These are phyloP conservation scores for Hyphopichia buzzinii DNA, from an alignment of 1,139 yeast species.

Conservation along the genomic window DNA sequence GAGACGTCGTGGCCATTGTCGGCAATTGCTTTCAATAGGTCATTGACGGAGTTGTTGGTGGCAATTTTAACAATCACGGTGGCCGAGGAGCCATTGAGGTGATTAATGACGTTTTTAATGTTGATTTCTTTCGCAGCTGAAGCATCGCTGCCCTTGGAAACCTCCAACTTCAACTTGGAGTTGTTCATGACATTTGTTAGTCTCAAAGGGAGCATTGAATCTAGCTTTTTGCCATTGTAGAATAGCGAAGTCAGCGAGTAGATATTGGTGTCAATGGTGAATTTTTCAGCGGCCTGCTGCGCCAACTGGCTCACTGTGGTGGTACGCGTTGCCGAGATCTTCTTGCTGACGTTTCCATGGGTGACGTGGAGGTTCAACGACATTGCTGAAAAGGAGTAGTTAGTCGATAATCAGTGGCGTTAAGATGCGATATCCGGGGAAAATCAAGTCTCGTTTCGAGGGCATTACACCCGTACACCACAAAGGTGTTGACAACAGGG, in stretches of 20 bases:
- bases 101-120: slow-evolving; percentile 1
- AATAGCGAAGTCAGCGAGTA: slow-evolving; percentile 3
- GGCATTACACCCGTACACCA: too few species aligned
- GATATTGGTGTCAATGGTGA: slow-evolving; percentile 26
- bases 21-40: neutral
- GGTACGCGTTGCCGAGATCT: slow-evolving; percentile 20
- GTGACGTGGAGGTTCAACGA: slow-evolving; percentile 23
- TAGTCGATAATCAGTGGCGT: too few species aligned
- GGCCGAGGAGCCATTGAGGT: neutral
- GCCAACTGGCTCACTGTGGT: slow-evolving; percentile 31
- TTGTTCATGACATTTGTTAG: slow-evolving; percentile 33
- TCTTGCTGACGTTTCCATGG: slow-evolving; percentile 21
- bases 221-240: slow-evolving; percentile 31
- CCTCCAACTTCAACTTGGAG: slow-evolving; percentile 24
- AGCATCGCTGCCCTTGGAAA: slow-evolving; percentile 3
- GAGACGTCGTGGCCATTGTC: neutral
- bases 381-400: slow-evolving; percentile 12
- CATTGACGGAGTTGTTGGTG: neutral
- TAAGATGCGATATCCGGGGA: too few species aligned
- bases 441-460: too few species aligned
- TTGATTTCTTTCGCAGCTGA: neutral
- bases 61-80: neutral
- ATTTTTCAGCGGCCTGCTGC: slow-evolving; percentile 24
- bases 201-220: slow-evolving; percentile 31
- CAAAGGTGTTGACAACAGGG: too few species aligned